Percentiles rank a stretch among this genome's conserved stretches.
Evolutionary conservation across 2,329 filamentous ascomycete genomes (phyloP).

Genomic region (Didymella pinodella): DNA sequence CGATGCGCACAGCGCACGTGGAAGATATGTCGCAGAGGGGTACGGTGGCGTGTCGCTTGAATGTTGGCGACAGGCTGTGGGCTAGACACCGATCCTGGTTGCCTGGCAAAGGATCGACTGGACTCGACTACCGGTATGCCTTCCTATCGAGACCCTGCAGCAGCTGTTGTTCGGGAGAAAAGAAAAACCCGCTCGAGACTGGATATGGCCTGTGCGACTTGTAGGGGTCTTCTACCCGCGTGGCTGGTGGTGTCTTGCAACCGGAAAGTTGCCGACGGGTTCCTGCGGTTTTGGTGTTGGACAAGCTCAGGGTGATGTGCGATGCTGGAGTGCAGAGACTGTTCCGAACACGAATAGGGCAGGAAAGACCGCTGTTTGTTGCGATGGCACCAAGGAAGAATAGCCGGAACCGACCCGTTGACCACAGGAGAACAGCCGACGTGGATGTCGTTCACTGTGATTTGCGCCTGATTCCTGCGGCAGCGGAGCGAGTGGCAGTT

Average conservation of each 20-base stretch:
- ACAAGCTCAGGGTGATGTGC: slow-evolving; percentile 25
- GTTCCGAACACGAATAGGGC: slow-evolving; percentile 9
- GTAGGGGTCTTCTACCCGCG: slow-evolving; percentile 34
- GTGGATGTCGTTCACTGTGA: slow-evolving; percentile 18
- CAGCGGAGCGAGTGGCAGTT: slow-evolving; percentile 22
- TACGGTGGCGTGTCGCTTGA: slow-evolving; percentile 34
- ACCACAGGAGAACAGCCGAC: slow-evolving; percentile 10
- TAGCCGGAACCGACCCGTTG: slow-evolving; percentile 15
- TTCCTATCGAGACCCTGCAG: slow-evolving; percentile 23
- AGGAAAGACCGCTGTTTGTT: slow-evolving; percentile 14
- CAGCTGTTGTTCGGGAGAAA: slow-evolving; percentile 13
- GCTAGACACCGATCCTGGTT: slow-evolving; percentile 30
- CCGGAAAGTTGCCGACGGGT: slow-evolving; percentile 30
- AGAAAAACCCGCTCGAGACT: slow-evolving; percentile 24
- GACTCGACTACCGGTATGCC: slow-evolving; percentile 26
- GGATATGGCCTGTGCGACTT: slow-evolving; percentile 28
- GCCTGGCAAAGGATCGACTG: slow-evolving; percentile 34
- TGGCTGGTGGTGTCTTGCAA: slow-evolving; percentile 30
- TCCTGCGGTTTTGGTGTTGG: slow-evolving; percentile 26
- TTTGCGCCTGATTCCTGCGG: slow-evolving; percentile 18
- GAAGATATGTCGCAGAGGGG: slow-evolving; percentile 35
- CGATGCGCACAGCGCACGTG: slow-evolving; percentile 39
- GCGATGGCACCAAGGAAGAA: slow-evolving; percentile 20
- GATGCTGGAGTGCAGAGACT: slow-evolving; percentile 25
- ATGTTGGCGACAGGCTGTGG: slow-evolving; percentile 24